phyloP scores from a whole-genome alignment of 176 grass and related monocot species.

The Hordeum vulgare region DNA sequence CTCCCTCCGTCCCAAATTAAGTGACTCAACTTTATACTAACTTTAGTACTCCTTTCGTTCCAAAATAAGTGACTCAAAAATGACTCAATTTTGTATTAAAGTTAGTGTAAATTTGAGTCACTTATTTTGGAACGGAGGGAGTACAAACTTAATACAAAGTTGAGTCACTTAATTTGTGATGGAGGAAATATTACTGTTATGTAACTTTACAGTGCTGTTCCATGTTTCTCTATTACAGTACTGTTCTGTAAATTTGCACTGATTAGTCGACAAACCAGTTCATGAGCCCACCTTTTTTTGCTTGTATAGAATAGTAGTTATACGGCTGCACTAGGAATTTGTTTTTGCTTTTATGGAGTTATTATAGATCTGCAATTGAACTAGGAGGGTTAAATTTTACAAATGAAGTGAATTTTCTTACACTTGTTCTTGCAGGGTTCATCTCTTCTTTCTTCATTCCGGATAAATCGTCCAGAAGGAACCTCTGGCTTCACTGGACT shows the following conservation, averaged over 20 bases:
- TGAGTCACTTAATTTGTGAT: too few relatives aligned
- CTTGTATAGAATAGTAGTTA: background rate
- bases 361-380: background rate
- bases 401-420: background rate
- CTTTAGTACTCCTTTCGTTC: too few relatives aligned
- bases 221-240: background rate
- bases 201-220: too few relatives aligned
- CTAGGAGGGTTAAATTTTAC: background rate
- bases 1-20: too few relatives aligned
- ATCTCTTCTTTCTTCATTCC: constrained; percentile 39
- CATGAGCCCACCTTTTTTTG: background rate
- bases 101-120: too few relatives aligned
- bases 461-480: constrained; percentile 42
- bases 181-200: too few relatives aligned
- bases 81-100: too few relatives aligned
- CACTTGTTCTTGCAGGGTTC: constrained; percentile 39
- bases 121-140: too few relatives aligned
- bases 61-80: too few relatives aligned
- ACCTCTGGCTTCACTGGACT: constrained; percentile 33
- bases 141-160: too few relatives aligned
- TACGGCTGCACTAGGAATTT: background rate
- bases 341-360: background rate
- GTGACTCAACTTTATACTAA: too few relatives aligned
- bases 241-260: background rate
- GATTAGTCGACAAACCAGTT: background rate